Percentiles rank a stretch among this genome's conserved stretches.
These are phyloP conservation scores for Triangularia setosa DNA, from an alignment of 2,329 filamentous ascomycete genomes.

Conservation along the genomic window DNA sequence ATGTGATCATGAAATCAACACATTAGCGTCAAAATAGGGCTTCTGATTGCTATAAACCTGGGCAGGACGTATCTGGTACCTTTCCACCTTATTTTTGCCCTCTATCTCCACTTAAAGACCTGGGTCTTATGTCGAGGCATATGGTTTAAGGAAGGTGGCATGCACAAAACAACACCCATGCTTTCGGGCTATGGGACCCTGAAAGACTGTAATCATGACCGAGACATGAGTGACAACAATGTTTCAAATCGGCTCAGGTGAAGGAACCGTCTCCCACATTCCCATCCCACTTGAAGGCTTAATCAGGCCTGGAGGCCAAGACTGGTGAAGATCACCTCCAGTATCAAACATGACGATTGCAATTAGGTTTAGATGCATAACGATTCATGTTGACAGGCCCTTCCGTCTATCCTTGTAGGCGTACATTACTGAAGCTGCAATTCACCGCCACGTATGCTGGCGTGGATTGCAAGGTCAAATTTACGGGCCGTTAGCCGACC, in stretches of 20 bases:
- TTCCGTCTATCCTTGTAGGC: background rate
- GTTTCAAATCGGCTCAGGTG: no score
- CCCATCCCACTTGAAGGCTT: no score
- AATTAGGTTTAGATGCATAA: no score
- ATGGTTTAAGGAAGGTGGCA: background rate
- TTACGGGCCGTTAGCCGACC: background rate
- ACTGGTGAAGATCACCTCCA: no score
- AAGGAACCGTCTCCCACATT: no score
- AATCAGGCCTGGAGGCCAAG: no score
- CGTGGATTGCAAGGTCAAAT: background rate
- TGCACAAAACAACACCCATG: background rate
- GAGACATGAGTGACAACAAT: no score
- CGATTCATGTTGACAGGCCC: no score
- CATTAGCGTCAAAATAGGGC: background rate
- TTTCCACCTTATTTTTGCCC: background rate
- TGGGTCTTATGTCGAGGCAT: background rate
- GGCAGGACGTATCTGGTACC: background rate
- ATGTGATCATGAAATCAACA: background rate
- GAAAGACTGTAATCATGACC: background rate
- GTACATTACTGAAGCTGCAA: no score
- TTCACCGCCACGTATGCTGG: no score
- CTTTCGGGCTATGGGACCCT: no score
- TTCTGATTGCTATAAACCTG: background rate
- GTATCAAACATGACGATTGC: no score
- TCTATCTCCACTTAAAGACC: background rate